Evolutionary conservation across 768 basidiomycete species (phyloP).

Genomic region (Mycena maculata): DNA sequence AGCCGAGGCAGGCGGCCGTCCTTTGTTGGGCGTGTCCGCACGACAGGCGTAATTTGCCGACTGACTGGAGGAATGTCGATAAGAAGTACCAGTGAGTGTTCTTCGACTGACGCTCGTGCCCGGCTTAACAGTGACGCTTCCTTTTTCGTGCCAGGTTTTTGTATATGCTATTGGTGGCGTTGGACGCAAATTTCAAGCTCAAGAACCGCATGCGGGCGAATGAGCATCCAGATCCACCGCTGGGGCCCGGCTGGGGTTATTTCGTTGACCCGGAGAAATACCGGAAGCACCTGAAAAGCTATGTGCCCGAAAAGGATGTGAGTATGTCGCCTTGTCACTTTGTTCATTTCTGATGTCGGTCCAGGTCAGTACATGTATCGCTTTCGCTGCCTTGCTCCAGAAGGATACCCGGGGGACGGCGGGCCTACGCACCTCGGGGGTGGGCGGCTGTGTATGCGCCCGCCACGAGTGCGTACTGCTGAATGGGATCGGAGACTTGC

Average conservation of each 20-base stretch:
- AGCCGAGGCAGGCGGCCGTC: constrained; percentile 1
- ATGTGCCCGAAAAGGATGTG: constrained; percentile 16
- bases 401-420: constrained; percentile 27
- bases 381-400: constrained; percentile 2
- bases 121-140: not conserved
- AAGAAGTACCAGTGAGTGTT: not conserved
- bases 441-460: constrained; percentile 6
- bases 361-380: constrained; percentile 29
- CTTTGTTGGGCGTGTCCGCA: constrained; percentile 26
- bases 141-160: constrained; percentile 4
- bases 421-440: constrained; percentile 23
- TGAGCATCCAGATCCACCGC: constrained; percentile 11
- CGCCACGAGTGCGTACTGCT: constrained; percentile 26
- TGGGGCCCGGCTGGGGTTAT: constrained; percentile 22
- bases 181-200: constrained; percentile 15
- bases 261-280: not conserved
- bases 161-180: constrained; percentile 21
- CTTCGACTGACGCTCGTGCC: too few species aligned
- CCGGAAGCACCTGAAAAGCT: constrained; percentile 8
- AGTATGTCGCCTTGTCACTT: not conserved
- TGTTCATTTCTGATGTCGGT: not conserved
- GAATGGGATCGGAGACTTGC: constrained; percentile 25
- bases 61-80: constrained; percentile 5
- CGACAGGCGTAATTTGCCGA: constrained; percentile 5
- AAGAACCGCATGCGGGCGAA: constrained; percentile 9